A percentile compares a stretch with the other conserved stretches of the same genome.
These are phyloP conservation scores for Fusarium foetens DNA, from an alignment of 2,329 filamentous ascomycete genomes.

Conservation along the genomic window DNA sequence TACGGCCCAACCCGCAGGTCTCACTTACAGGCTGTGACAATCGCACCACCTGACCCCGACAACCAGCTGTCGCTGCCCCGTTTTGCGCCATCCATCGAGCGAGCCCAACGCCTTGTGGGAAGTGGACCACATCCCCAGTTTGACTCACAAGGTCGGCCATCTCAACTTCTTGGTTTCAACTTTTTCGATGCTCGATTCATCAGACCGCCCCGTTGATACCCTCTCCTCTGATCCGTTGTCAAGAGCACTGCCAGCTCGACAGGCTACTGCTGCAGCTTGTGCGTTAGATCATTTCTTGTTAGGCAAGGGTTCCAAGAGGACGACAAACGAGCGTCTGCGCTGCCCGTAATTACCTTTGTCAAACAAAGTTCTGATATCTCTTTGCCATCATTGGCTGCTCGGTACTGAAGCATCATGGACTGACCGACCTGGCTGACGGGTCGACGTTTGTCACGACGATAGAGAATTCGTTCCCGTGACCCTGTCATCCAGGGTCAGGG, in stretches of 20 bases:
- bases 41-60: constrained; percentile 40
- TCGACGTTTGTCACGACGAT: constrained; percentile 16
- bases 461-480: constrained; percentile 10
- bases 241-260: constrained; percentile 9
- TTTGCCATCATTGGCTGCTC: constrained; percentile 17
- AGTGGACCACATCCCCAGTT: constrained; percentile 29
- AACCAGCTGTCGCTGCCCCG: constrained; percentile 39
- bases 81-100: constrained; percentile 25
- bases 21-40: constrained; percentile 35
- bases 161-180: neutral
- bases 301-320: constrained; percentile 14
- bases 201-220: constrained; percentile 9
- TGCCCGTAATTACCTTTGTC: constrained; percentile 5
- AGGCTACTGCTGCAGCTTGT: constrained; percentile 18
- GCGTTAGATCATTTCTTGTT: constrained; percentile 18
- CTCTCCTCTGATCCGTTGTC: constrained; percentile 16
- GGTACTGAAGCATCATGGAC: constrained; percentile 15
- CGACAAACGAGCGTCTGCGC: constrained; percentile 3
- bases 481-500: constrained; percentile 24
- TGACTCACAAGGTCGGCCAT: constrained; percentile 3
- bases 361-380: constrained; percentile 20
- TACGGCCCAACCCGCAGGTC: constrained; percentile 32
- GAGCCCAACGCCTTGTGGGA: constrained; percentile 29
- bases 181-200: constrained; percentile 8
- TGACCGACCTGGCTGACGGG: constrained; percentile 7